These are phyloP conservation scores for Gaillardinia entomophila DNA, from an alignment of 805 yeast species.

Conservation along the genomic window DNA sequence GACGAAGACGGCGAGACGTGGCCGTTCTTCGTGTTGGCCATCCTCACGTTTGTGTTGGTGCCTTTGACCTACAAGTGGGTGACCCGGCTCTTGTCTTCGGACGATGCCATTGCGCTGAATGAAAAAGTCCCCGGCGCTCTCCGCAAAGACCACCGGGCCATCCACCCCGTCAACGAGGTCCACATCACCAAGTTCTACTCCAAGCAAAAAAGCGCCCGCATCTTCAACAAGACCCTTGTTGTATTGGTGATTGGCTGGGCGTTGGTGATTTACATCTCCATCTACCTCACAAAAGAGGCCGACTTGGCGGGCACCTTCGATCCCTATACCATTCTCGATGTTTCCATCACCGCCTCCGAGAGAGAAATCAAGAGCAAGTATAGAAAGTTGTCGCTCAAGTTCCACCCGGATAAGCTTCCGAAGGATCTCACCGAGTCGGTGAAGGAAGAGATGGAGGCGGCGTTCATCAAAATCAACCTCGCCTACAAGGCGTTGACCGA, in stretches of 20 bases:
- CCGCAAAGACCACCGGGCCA: slow-evolving; percentile 25
- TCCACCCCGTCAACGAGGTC: slow-evolving; percentile 21
- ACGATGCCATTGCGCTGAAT: slow-evolving; percentile 14
- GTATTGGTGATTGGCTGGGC: slow-evolving; percentile 55
- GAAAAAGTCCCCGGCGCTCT: slow-evolving; percentile 25
- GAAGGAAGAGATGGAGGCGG: slow-evolving; percentile 58
- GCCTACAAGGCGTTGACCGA: slow-evolving; percentile 96
- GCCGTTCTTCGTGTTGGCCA: slow-evolving; percentile 84
- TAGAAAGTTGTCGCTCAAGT: slow-evolving; percentile 79
- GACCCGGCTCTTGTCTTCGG: slow-evolving; percentile 10
- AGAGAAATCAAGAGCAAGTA: slow-evolving; percentile 76
- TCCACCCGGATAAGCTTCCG: slow-evolving; percentile 90
- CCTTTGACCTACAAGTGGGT: slow-evolving; percentile 50
- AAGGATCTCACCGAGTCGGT: slow-evolving; percentile 55
- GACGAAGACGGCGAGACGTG: slow-evolving; percentile 89
- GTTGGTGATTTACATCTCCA: slow-evolving; percentile 35
- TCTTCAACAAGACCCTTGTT: slow-evolving; percentile 34
- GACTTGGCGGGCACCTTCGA: slow-evolving; percentile 59
- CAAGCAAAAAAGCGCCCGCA: slow-evolving; percentile 21
- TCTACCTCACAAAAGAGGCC: slow-evolving; percentile 37
- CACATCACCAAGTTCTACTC: slow-evolving; percentile 19
- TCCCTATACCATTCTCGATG: slow-evolving; percentile 83
- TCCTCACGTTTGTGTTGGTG: slow-evolving; percentile 58
- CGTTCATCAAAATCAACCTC: slow-evolving; percentile 74
- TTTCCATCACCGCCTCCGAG: slow-evolving; percentile 62